Evolutionary conservation across 306 rosid species (phyloP).

Genomic region (Prunus mira): DNA sequence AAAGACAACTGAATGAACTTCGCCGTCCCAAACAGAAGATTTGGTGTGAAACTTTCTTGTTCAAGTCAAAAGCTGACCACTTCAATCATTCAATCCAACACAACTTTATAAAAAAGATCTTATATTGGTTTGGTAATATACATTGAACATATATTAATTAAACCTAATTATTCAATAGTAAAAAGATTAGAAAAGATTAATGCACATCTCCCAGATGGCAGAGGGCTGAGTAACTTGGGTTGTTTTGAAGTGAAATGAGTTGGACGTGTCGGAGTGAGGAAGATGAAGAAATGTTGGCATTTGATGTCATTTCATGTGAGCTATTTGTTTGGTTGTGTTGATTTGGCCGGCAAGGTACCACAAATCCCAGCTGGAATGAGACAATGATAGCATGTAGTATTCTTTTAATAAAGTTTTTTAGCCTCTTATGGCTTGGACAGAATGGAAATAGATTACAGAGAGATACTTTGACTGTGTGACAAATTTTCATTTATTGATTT

Average conservation of each 20-base stretch:
- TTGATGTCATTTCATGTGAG: neutral
- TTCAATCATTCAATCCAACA: neutral
- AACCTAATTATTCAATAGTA: no score
- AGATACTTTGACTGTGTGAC: neutral
- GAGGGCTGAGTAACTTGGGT: neutral
- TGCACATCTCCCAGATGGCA: neutral
- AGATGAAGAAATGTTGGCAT: neutral
- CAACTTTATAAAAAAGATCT: neutral
- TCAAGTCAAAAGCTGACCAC: neutral
- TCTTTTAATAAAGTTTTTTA: neutral
- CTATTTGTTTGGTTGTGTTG: slow-evolving; percentile 6
- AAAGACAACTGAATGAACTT: no score
- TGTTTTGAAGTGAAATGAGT: neutral
- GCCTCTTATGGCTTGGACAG: neutral
- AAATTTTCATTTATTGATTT: neutral
- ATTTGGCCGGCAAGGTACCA: slow-evolving; percentile 3
- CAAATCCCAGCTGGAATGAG: slow-evolving; percentile 5
- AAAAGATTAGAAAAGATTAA: neutral
- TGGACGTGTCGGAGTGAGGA: neutral
- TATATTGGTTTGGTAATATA: neutral
- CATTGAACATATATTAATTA: no score
- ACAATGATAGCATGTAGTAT: neutral
- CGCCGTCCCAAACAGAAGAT: neutral
- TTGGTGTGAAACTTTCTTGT: neutral
- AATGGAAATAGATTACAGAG: neutral